Evolutionary conservation across 495 filamentous ascomycete species (phyloP).

Genomic region (Hyaloscypha bicolor): DNA sequence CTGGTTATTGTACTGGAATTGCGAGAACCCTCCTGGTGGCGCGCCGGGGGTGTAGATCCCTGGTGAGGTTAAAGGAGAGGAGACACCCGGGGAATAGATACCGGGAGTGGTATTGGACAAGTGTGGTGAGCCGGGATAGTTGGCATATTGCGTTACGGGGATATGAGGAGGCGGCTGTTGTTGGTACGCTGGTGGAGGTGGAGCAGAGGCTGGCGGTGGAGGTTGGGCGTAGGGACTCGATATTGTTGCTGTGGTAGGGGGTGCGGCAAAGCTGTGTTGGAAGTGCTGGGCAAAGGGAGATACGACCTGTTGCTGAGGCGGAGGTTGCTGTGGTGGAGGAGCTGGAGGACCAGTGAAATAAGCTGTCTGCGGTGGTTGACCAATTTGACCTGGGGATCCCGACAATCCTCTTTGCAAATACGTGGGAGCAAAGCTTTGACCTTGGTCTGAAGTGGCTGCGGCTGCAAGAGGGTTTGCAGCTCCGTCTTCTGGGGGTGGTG

Average conservation of each 20-base stretch:
- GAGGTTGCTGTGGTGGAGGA: conserved; percentile 21
- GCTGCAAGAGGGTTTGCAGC: conserved; percentile 70
- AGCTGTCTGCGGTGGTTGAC: conserved; percentile 16
- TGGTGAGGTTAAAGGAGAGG: conserved; percentile 35
- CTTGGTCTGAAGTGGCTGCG: conserved; percentile 67
- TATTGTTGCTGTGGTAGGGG: conserved; percentile 20
- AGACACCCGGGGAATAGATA: conserved; percentile 29
- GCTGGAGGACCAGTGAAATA: conserved; percentile 31
- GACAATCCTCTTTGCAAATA: conserved; percentile 27
- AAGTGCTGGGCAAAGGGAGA: conserved; percentile 30
- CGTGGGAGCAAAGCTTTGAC: conserved; percentile 18
- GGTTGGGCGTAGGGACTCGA: conserved; percentile 34
- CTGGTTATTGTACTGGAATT: conserved; percentile 51
- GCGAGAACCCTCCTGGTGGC: conserved; percentile 56
- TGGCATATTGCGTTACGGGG: conserved; percentile 32
- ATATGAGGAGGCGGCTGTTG: conserved; percentile 15
- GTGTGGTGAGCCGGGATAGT: conserved; percentile 37
- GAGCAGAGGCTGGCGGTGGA: conserved; percentile 35
- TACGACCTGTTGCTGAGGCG: conserved; percentile 1
- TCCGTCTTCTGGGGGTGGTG: conserved; percentile 75
- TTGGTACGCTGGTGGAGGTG: conserved; percentile 35
- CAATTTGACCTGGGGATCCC: conserved; percentile 27
- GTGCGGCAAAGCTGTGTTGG: conserved; percentile 26
- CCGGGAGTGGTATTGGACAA: conserved; percentile 17
- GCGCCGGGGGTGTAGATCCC: conserved; percentile 32